Evolutionary conservation across 805 yeast genomes (phyloP).

Genomic region (Saccharomycopsis sp.): DNA sequence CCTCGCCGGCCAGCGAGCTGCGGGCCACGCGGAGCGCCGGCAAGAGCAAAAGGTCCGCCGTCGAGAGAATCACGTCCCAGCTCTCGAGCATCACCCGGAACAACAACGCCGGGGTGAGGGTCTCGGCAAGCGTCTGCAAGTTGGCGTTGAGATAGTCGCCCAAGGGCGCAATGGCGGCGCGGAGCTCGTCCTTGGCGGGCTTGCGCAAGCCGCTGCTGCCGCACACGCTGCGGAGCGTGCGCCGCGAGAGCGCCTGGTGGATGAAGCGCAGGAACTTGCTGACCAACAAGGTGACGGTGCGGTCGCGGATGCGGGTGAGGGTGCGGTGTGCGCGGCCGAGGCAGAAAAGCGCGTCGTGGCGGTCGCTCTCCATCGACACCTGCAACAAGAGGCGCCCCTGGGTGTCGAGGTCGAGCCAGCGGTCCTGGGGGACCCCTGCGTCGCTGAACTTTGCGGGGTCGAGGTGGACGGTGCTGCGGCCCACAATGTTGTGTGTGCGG

Average conservation of each 20-base stretch:
- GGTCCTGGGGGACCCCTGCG: conserved; percentile 61
- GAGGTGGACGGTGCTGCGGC: conserved; percentile 51
- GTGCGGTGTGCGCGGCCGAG: conserved; percentile 71
- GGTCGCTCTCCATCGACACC: conserved; percentile 72
- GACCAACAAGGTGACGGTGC: conserved; percentile 62
- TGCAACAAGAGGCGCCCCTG: conserved; percentile 64
- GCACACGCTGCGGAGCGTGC: conserved; percentile 50
- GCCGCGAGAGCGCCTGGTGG: conserved; percentile 47
- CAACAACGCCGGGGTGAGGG: conserved; percentile 48
- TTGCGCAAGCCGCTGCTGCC: conserved; percentile 39
- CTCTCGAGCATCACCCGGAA: conserved; percentile 65
- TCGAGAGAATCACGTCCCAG: conserved; percentile 67
- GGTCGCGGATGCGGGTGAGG: conserved; percentile 55
- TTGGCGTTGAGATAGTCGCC: conserved; percentile 69
- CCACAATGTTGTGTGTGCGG: conserved; percentile 55
- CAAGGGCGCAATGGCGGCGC: conserved; percentile 64
- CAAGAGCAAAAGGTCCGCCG: conserved; percentile 64
- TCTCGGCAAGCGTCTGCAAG: conserved; percentile 54
- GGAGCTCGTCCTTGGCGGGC: conserved; percentile 43
- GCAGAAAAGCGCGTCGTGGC: conserved; percentile 72
- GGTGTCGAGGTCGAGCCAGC: conserved; percentile 51
- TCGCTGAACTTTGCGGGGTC: conserved; percentile 58
- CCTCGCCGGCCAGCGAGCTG: conserved; percentile 30
- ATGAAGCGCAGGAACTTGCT: conserved; percentile 65
- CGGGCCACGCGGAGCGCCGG: conserved; percentile 56